Evolutionary conservation across 2,329 filamentous ascomycete genomes (phyloP), one percentile per base, ranked within the genome.

Genomic region (Rhynchosporium graminicola): DNA sequence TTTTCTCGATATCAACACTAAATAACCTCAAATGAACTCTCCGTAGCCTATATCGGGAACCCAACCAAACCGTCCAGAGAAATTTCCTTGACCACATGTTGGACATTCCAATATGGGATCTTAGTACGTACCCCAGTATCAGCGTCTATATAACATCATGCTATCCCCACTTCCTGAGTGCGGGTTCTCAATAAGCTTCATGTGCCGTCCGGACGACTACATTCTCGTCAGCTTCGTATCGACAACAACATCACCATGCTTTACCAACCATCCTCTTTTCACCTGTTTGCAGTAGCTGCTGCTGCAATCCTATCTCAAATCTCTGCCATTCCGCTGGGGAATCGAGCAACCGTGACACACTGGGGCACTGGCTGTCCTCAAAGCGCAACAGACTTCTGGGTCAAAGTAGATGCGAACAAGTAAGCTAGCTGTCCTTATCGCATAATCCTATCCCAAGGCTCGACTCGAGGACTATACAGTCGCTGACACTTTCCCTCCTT

Each of bases 341-440:
- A 33, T 7, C 40, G 10, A 40, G 52, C 38, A 20, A 31, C 38
- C 5, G 38, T 45, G 12, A 56, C 36, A 31, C 38, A 56, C 12
- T 56, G 52, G 52, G 52, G 52, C 4, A 42, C 15, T 8, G 52
- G 52, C 20, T 56, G 52, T 45, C 52, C 52, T 56, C 52, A 56
- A 43, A 38, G 36, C 10, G 15, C 38, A 7, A 8, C 52, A 5
- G 48, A 52, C n/a, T 56, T 56, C 26, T 56, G 52, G 52, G 52
- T 45, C 12, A 56, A 56, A 9, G 12, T 43, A 10, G 52, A 56
- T 29, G 28, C 43, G 40, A 38, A 38, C 15, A 48, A 40, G 26
- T 59, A 50, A 12, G 57, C 46, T 2, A 3, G 20, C 4, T 3
- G 26, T 0, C n/a, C 20, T 20, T 20, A 1, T 20, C 20, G 20